Percentiles rank a stretch among this genome's conserved stretches.
Conservation (phyloP, 495 filamentous ascomycete species). For the Penicillium pulvis region DNA sequence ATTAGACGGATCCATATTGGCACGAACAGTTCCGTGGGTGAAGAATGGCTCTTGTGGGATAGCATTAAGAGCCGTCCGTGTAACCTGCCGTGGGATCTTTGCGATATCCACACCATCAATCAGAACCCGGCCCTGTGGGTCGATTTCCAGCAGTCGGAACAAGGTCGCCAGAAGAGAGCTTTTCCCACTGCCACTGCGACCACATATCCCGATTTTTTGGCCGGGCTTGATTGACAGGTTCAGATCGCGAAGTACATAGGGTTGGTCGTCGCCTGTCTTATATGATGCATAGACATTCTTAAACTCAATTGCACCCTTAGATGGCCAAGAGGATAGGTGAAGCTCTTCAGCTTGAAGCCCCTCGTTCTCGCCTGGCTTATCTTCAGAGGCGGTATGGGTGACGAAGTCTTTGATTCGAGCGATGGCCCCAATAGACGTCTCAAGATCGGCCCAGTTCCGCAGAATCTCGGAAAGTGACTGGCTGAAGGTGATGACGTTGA, state of each 20-base stretch:
- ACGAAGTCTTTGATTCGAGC: slow-evolving; percentile 20
- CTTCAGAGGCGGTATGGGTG: slow-evolving; percentile 9
- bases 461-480: slow-evolving; percentile 4
- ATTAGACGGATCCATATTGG: slow-evolving; percentile 32
- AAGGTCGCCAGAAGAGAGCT: slow-evolving; percentile 26
- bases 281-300: slow-evolving; percentile 12
- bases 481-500: slow-evolving; percentile 24
- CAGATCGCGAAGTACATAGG: slow-evolving; percentile 4
- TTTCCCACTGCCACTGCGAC: slow-evolving; percentile 41
- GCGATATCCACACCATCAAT: slow-evolving; percentile 15
- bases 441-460: slow-evolving; percentile 16
- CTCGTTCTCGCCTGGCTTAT: neutral
- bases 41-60: slow-evolving; percentile 43
- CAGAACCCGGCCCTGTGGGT: slow-evolving; percentile 16
- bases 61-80: slow-evolving; percentile 26
- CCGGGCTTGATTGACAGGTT: slow-evolving; percentile 3
- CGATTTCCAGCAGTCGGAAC: slow-evolving; percentile 34
- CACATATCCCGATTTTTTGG: slow-evolving; percentile 18
- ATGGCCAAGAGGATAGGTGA: slow-evolving; percentile 2
- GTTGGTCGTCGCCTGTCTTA: neutral
- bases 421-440: slow-evolving; percentile 29
- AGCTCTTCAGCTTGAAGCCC: neutral
- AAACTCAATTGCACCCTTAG: slow-evolving; percentile 9
- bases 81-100: slow-evolving; percentile 13
- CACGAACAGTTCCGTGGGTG: slow-evolving; percentile 31